A percentile compares a stretch with the other conserved stretches of the same genome.
Conservation (phyloP, 345 rosid genomes). For the Toxicodendron radicans region DNA sequence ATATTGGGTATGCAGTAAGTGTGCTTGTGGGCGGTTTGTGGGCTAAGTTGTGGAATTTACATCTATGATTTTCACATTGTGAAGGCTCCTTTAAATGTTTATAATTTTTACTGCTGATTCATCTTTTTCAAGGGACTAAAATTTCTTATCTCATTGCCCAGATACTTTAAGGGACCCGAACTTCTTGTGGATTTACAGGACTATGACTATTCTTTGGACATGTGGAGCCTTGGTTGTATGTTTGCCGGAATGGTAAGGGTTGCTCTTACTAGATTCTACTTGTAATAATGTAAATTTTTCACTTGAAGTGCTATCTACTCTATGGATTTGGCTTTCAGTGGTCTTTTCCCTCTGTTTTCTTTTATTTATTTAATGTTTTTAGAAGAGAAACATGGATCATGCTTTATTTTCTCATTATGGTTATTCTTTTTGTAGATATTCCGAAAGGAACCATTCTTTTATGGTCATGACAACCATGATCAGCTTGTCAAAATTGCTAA, state of each 20-base stretch:
- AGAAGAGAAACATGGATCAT: not conserved
- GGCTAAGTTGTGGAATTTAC: not conserved
- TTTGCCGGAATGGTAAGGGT: constrained; percentile 96
- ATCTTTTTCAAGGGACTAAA: constrained; percentile 1
- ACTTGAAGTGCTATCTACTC: not conserved
- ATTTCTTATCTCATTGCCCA: constrained; percentile 26
- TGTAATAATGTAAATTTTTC: not conserved
- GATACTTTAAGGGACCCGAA: constrained; percentile 97
- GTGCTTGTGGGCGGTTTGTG: not conserved
- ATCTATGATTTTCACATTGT: constrained; percentile 7
- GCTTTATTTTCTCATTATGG: constrained; percentile 15
- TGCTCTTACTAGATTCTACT: not conserved
- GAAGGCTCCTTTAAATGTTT: not conserved
- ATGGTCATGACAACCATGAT: constrained; percentile 98
- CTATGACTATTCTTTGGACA: constrained; percentile 95
- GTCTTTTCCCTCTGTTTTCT: not conserved
- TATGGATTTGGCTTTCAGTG: not conserved
- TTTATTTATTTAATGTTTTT: no score
- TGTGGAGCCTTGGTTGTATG: constrained; percentile 99
- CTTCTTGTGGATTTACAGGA: constrained; percentile 94
- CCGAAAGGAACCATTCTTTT: constrained; percentile 95
- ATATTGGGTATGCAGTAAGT: not conserved
- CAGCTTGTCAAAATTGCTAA: constrained; percentile 94
- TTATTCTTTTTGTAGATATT: constrained; percentile 54
- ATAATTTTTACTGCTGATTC: constrained; percentile 8